Evolutionary conservation across 306 rosid genomes (phyloP).

Genomic region (Lathyrus tuberosus): DNA sequence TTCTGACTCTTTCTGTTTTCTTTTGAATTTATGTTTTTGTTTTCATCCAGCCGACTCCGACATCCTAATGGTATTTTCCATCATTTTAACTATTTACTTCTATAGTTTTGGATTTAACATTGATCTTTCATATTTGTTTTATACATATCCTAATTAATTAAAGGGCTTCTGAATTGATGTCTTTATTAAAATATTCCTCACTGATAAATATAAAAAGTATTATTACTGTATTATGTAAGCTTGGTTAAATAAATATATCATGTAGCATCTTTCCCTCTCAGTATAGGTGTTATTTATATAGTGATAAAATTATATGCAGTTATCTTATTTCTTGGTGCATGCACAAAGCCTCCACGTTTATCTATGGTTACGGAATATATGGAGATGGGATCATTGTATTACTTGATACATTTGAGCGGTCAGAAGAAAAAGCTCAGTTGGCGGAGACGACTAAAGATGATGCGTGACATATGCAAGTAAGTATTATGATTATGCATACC

Average conservation of each 20-base stretch:
- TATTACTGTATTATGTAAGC: not conserved
- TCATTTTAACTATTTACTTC: slow-evolving; percentile 35
- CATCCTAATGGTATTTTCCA: slow-evolving; percentile 88
- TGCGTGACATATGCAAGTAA: slow-evolving; percentile 94
- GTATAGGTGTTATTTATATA: slow-evolving; percentile 31
- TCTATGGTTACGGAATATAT: slow-evolving; percentile 97
- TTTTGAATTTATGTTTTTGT: slow-evolving; percentile 28
- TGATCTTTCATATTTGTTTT: slow-evolving; percentile 34
- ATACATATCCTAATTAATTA: slow-evolving; percentile 12
- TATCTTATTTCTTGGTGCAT: slow-evolving; percentile 97
- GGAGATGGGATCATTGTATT: slow-evolving; percentile 96
- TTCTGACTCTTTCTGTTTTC: slow-evolving; percentile 44
- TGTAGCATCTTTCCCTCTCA: slow-evolving; percentile 35
- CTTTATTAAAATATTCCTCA: slow-evolving; percentile 5
- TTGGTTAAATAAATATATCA: slow-evolving; percentile 16
- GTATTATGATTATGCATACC: slow-evolving; percentile 34
- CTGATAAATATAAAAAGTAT: slow-evolving; percentile 12
- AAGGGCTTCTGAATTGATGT: slow-evolving; percentile 10
- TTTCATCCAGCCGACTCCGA: slow-evolving; percentile 82
- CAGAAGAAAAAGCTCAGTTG: slow-evolving; percentile 92
- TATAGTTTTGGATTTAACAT: slow-evolving; percentile 33
- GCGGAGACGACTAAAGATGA: slow-evolving; percentile 86
- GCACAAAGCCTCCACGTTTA: slow-evolving; percentile 95
- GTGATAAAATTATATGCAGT: slow-evolving; percentile 65
- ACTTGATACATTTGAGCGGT: slow-evolving; percentile 88